Evolutionary conservation across 371 early-diverging fungal genomes (phyloP), one percentile per base, ranked within the genome.

Genomic region (Capillidium rhysosporum): DNA sequence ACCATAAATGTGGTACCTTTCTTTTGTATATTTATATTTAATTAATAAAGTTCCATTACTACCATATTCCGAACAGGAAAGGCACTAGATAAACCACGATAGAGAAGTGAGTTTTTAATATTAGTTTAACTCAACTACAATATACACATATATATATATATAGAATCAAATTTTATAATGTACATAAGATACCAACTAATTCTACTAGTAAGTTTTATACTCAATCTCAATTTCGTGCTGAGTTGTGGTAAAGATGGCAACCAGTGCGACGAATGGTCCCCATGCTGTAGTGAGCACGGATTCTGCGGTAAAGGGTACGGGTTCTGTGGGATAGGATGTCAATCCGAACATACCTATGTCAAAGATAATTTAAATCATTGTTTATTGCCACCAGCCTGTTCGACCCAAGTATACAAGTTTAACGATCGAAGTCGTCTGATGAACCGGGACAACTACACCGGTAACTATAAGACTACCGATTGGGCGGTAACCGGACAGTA

Each of bases 361-460:
- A 8, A 31, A 2, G 34, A 38, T 29, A 25, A 26, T 8, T 1
- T 49, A 1, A 56, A 61, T 43, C 67, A 69, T 31, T 78, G 76
- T 60, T 67, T 69, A 60, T 63, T 68, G 38, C 64, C 61, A 5
- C 70, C 73, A 2, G 63, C 62, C 49, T 77, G 78, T 53, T 54
- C 63, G n/a, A 63, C 57, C 46, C 66, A 69, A 45, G 55, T 45
- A 12, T 63, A 69, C 58, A 56, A 62, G 30, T 69, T 69, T 54
- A 48, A 60, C 20, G 31, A 49, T 21, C 41, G 58, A 20, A 58
- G 59, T 34, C 55, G 67, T 4, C 57, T 78, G 18, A 62, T 66
- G 18, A 52, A 62, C 24, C 49, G 60, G 23, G 64, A 62, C 51
- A 62, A 70, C 52, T 75, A 65, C 56, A 62, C 62, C 21, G 76